Conservation (phyloP, 495 filamentous ascomycete genomes). For the Aspergillus egyptiacus region DNA sequence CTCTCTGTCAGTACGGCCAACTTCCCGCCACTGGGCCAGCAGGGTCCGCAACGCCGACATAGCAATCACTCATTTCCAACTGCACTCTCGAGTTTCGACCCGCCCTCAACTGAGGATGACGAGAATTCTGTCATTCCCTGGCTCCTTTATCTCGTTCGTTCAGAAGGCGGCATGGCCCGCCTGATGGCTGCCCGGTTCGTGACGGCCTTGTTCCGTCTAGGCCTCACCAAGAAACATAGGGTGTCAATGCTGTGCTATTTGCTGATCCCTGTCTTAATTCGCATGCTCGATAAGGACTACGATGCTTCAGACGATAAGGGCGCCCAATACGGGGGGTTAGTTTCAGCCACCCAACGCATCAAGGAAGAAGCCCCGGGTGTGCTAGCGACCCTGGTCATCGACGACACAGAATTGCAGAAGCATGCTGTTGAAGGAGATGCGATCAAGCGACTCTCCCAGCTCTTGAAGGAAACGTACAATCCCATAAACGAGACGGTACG, state of each 20-base stretch:
- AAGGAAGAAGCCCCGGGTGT: slow-evolving; percentile 68
- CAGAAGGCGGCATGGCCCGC: slow-evolving; percentile 55
- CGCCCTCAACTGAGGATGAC: slow-evolving; percentile 49
- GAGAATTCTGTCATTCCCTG: slow-evolving; percentile 79
- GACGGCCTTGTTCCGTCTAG: slow-evolving; percentile 65
- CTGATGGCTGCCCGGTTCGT: slow-evolving; percentile 77
- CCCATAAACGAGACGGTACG: slow-evolving; percentile 31
- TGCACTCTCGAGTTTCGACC: slow-evolving; percentile 31
- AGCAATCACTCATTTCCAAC: slow-evolving; percentile 38
- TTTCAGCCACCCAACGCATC: slow-evolving; percentile 36
- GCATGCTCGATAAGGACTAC: slow-evolving; percentile 59
- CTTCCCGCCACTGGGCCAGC: slow-evolving; percentile 54
- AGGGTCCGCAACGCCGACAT: slow-evolving; percentile 38
- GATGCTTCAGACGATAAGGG: slow-evolving; percentile 35
- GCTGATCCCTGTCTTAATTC: slow-evolving; percentile 65
- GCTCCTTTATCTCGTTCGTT: slow-evolving; percentile 67
- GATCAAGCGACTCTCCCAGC: slow-evolving; percentile 63
- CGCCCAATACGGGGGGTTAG: slow-evolving; percentile 35
- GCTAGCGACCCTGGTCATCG: slow-evolving; percentile 70
- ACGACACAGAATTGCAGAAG: slow-evolving; percentile 69
- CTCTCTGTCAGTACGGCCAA: slow-evolving; percentile 31
- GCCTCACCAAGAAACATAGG: slow-evolving; percentile 56
- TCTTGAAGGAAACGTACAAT: slow-evolving; percentile 68
- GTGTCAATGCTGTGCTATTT: slow-evolving; percentile 58
- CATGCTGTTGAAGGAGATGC: slow-evolving; percentile 74